phyloP scores from a whole-genome alignment of 208 protist species.

The Acanthamoeba sp. region DNA sequence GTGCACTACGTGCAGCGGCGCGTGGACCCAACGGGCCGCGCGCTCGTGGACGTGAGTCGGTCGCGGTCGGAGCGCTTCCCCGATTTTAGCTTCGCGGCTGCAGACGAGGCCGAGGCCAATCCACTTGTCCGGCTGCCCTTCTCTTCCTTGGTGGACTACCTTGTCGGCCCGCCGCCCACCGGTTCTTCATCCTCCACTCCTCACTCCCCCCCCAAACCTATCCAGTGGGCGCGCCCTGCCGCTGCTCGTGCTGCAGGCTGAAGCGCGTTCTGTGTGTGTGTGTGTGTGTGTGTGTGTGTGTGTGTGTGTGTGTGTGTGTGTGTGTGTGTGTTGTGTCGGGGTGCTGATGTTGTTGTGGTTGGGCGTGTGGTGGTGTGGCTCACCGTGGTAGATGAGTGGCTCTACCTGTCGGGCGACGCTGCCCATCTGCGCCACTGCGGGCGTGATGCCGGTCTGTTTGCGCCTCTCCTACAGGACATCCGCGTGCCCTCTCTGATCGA shows the following conservation, averaged over 20 bases:
- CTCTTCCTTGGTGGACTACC: neutral
- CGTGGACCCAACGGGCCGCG: too few relatives aligned
- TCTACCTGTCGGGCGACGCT: neutral
- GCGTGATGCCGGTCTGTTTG: neutral
- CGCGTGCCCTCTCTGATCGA: neutral
- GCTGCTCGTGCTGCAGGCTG: too few relatives aligned
- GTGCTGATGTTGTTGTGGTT: too few relatives aligned
- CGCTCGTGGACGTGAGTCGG: too few relatives aligned
- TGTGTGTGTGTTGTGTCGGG: too few relatives aligned
- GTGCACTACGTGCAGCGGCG: too few relatives aligned
- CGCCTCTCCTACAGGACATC: neutral
- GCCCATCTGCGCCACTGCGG: neutral
- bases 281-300: too few relatives aligned
- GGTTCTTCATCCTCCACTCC: neutral
- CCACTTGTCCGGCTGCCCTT: neutral
- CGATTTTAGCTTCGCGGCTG: neutral
- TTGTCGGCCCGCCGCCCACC: neutral
- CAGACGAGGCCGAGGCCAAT: neutral
- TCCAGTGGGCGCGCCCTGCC: too few relatives aligned
- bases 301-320: too few relatives aligned
- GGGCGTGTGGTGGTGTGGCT: neutral
- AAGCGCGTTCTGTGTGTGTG: too few relatives aligned
- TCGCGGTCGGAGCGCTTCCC: neutral
- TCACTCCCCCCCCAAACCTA: neutral
- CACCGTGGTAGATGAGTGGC: neutral